Evolutionary conservation across 176 grass and related monocot species (phyloP).

Genomic region (Carex cristatella): DNA sequence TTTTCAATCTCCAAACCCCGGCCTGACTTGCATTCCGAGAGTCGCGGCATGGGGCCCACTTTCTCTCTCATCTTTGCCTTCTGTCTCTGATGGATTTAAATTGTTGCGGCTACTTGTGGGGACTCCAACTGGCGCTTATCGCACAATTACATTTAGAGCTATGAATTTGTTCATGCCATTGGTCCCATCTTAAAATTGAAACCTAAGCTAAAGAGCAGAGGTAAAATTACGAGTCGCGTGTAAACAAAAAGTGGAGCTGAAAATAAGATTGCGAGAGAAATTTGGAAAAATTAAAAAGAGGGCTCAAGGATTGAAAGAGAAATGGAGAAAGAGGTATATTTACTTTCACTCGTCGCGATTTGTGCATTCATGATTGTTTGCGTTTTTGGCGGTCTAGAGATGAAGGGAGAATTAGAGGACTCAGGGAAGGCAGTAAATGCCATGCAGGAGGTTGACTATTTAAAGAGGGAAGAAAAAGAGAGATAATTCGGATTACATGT

Average conservation of each 20-base stretch:
- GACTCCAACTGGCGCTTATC: not conserved
- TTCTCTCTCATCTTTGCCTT: not conserved
- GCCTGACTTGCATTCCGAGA: constrained; percentile 38
- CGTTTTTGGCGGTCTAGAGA: constrained; percentile 12
- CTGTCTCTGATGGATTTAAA: not conserved
- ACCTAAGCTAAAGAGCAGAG: not conserved
- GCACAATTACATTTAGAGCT: not conserved
- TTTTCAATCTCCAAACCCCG: constrained; percentile 56
- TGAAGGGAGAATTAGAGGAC: not conserved
- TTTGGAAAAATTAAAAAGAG: constrained; percentile 1
- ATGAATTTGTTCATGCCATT: constrained; percentile 11
- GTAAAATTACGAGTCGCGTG: not conserved
- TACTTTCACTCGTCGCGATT: not conserved
- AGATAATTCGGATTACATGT: not conserved
- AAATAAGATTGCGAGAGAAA: not conserved
- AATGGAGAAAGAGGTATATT: not conserved
- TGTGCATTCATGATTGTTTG: not conserved
- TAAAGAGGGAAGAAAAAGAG: not conserved
- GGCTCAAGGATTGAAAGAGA: not conserved
- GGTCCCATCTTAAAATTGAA: not conserved
- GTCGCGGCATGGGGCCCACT: constrained; percentile 32
- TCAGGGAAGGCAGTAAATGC: not conserved
- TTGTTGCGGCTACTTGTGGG: no score
- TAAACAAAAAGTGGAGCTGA: not conserved
- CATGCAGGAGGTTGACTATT: constrained; percentile 14